phyloP scores from a whole-genome alignment of 768 basidiomycete species.

The Boletus fagicola region DNA sequence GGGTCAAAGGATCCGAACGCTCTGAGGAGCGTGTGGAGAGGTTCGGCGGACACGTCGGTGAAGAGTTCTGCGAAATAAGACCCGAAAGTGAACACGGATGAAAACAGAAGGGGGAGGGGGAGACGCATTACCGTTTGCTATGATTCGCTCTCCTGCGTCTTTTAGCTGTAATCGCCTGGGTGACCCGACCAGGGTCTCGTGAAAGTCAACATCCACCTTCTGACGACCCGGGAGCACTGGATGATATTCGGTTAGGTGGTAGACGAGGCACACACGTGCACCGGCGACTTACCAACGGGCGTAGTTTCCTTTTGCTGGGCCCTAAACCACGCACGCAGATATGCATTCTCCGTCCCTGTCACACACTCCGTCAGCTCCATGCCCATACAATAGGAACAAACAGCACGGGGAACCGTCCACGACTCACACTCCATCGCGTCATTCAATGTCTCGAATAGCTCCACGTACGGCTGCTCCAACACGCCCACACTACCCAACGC shows the following conservation, averaged over 20 bases:
- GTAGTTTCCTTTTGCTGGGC: conserved; percentile 57
- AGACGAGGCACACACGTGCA: background rate
- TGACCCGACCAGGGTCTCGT: conserved; percentile 49
- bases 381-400: background rate
- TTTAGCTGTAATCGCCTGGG: conserved; percentile 67
- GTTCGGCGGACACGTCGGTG: conserved; percentile 48
- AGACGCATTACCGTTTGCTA: conserved; percentile 50
- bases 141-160: conserved; percentile 69
- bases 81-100: background rate
- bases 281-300: conserved; percentile 41
- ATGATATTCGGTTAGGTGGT: background rate
- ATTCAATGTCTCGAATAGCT: conserved; percentile 77
- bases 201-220: conserved; percentile 45
- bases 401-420: background rate
- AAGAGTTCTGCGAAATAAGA: conserved; percentile 18
- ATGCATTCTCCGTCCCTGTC: conserved; percentile 90
- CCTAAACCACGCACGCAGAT: conserved; percentile 76
- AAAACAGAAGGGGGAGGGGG: background rate
- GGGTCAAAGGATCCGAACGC: conserved; percentile 75
- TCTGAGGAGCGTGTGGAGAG: conserved; percentile 70
- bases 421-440: conserved; percentile 90
- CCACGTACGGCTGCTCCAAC: conserved; percentile 73
- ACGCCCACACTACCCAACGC: conserved; percentile 80
- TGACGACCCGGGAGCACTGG: conserved; percentile 60
- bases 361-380: conserved; percentile 6